Conservation (phyloP, 495 filamentous ascomycete species). For the Tuber calosporum region DNA sequence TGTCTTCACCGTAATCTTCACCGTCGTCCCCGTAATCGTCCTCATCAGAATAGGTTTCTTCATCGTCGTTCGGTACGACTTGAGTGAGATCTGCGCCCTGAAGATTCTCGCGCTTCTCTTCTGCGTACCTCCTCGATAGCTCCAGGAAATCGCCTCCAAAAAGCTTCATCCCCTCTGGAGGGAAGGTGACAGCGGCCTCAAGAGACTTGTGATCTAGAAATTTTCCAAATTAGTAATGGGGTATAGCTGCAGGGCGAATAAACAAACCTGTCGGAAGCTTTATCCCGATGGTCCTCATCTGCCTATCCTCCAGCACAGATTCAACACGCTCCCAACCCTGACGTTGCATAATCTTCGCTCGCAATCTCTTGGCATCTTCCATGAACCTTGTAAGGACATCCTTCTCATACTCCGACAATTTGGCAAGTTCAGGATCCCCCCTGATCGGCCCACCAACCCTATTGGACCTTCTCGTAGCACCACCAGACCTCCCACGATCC, state of each 20-base stretch:
- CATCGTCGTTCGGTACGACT: slow-evolving; percentile 18
- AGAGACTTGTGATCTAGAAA: slow-evolving; percentile 47
- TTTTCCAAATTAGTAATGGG: not conserved
- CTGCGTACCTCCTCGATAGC: slow-evolving; percentile 53
- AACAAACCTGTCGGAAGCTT: slow-evolving; percentile 57
- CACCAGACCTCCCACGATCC: slow-evolving; percentile 41
- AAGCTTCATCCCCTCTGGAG: slow-evolving; percentile 59
- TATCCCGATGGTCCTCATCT: slow-evolving; percentile 79
- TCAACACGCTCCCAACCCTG: slow-evolving; percentile 52
- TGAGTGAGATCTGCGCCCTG: slow-evolving; percentile 39
- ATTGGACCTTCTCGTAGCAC: slow-evolving; percentile 36
- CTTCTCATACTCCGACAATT: slow-evolving; percentile 50
- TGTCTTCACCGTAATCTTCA: not conserved
- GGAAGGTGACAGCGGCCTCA: slow-evolving; percentile 60
- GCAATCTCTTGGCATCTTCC: slow-evolving; percentile 59
- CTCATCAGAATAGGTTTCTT: slow-evolving; percentile 29
- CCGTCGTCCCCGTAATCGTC: slow-evolving; percentile 24
- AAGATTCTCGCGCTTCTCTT: slow-evolving; percentile 56
- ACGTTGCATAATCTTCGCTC: slow-evolving; percentile 59
- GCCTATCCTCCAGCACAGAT: slow-evolving; percentile 67
- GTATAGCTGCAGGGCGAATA: slow-evolving; percentile 18
- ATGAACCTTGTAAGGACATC: slow-evolving; percentile 59
- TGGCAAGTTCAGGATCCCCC: slow-evolving; percentile 55
- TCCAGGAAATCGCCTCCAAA: slow-evolving; percentile 63
- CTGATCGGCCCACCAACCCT: slow-evolving; percentile 65